phyloP scores from a whole-genome alignment of 2,329 filamentous ascomycete species.

The Chlorencoelia australis region DNA sequence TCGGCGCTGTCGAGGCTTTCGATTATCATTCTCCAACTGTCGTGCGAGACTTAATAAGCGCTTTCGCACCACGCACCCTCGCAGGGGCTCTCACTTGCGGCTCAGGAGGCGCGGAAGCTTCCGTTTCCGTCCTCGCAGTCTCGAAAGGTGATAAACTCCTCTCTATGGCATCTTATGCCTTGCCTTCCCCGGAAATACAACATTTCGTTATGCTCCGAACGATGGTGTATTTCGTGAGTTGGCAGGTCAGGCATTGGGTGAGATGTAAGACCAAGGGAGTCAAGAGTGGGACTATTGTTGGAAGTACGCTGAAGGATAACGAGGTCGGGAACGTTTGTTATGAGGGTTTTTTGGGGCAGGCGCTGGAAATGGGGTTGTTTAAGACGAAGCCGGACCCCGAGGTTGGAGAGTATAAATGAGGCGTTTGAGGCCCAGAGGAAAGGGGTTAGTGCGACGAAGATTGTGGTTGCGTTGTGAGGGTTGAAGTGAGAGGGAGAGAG shows the following conservation, averaged over 20 bases:
- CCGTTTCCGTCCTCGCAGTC: conserved; percentile 2
- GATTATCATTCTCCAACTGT: conserved; percentile 27
- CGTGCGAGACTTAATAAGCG: conserved; percentile 9
- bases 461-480: conserved; percentile 9
- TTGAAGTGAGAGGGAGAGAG: too few species aligned
- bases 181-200: conserved; percentile 1
- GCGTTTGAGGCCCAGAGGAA: conserved; percentile 26
- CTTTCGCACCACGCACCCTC: conserved; percentile 17
- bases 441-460: conserved; percentile 12
- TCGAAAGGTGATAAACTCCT: conserved; percentile 1
- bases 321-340: conserved; percentile 24
- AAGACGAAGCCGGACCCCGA: conserved; percentile 29
- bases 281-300: not conserved
- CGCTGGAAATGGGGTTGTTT: conserved; percentile 28
- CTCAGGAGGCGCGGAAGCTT: conserved; percentile 1
- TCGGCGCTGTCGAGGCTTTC: conserved; percentile 33
- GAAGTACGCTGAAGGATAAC: conserved; percentile 2
- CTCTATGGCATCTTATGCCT: conserved; percentile 1
- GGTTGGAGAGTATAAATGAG: conserved; percentile 33
- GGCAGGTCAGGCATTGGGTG: not conserved
- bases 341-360: conserved; percentile 29
- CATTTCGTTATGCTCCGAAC: not conserved
- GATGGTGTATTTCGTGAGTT: not conserved
- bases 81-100: conserved; percentile 21
- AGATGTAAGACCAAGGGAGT: conserved; percentile 2